Base-by-base conservation (phyloP, 2,329 filamentous ascomycete genomes). In the Nectriaceae sp. region DNA sequence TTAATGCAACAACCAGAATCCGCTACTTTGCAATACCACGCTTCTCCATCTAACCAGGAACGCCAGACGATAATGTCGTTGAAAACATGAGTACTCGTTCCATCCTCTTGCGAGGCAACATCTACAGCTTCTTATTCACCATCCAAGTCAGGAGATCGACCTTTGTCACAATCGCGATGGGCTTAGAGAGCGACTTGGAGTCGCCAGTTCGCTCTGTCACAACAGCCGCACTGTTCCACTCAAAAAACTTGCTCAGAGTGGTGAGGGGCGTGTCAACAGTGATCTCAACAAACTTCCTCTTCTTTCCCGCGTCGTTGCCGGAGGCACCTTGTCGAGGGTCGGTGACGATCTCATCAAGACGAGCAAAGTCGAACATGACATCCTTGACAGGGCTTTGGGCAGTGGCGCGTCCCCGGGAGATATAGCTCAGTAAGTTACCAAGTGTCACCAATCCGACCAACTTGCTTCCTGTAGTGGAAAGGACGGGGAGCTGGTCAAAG, bases 151-250 rank as follows among this genome's bases (percentile, higher is more conserved):
- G 72, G 61, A 99, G 71, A 72, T 99, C 94, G 4, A 99, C 94
- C 80, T 99, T 99, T 24, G 94, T 97, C 6, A 95, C 92, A 8
- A 99, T 84, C 6, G 90, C 94, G 42, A 94, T 77, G 2, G 95
- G 91, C 76, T 90, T 95, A 39, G 80, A 80, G 46, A 83, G 69
- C 19, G 77, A 81, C 50, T 77, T 71, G 46, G 76, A 73, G 48
- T 80, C 79, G 35, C 73, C 73, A 11, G 75, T 75, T 59, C 82
- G 79, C 69, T 97, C 92, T 0, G 93, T 99, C 3, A 99, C 90
- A 41, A 99, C 85, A 0, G 94, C 94, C 0, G 94, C 93, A 59
- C 89, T 94, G 72, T 99, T 97, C 91, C 94, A 97, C 74, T 97
- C 91, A 57, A 97, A 90, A 74, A 99, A 99, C 64, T 89, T 85